Evolutionary conservation across 176 grass and related monocot genomes (phyloP).

Genomic region (Oryza longistaminata): DNA sequence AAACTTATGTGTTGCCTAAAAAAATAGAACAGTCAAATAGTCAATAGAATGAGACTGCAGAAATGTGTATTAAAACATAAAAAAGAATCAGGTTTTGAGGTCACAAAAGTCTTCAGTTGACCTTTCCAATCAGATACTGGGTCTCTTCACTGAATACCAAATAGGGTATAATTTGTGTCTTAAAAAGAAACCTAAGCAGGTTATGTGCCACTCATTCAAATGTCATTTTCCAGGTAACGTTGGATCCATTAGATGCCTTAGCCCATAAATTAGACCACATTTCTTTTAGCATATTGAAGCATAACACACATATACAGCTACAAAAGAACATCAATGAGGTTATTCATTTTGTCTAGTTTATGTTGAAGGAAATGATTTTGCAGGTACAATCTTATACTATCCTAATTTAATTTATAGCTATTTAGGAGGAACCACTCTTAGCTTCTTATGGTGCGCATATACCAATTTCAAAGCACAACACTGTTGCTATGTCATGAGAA

Average conservation of each 20-base stretch:
- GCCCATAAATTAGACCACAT: not conserved
- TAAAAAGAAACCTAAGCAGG: not conserved
- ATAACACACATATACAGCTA: not conserved
- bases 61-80: not conserved
- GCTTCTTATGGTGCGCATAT: not conserved
- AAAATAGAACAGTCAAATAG: slow-evolving; percentile 3
- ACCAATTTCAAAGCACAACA: not conserved
- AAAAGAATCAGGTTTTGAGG: not conserved
- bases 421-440: not conserved
- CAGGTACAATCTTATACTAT: not conserved
- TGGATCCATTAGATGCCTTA: not conserved
- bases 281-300: not conserved
- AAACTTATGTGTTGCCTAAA: not conserved
- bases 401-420: not conserved
- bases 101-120: not conserved
- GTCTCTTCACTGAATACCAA: slow-evolving; percentile 3
- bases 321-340: not conserved
- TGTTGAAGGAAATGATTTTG: not conserved
- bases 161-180: not conserved
- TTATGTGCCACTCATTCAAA: not conserved
- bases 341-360: not conserved
- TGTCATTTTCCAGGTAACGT: not conserved
- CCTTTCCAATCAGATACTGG: slow-evolving; percentile 11
- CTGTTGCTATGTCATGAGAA: not conserved
- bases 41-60: not conserved